Evolutionary conservation across 805 yeast species (phyloP), one percentile per base, ranked within the genome.

Genomic region (Candida manassasensis): DNA sequence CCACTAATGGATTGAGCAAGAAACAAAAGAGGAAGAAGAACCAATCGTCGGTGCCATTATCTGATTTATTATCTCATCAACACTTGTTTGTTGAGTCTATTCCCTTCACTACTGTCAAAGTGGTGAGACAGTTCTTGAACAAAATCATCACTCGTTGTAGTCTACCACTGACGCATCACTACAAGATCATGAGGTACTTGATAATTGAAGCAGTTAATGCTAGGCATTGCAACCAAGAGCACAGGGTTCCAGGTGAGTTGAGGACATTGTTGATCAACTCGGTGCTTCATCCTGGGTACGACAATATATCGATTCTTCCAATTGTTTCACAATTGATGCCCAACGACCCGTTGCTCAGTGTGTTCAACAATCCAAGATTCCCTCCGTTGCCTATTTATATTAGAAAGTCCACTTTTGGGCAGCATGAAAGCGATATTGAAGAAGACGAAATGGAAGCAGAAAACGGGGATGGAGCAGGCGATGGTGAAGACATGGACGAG

Each of bases 341-440:
- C 3, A 56, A 69, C 27, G 75, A 77, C 48, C 71, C 67, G 6
- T 51, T 74, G 14, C 52, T 80, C 27, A 75, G 84, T 49, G 65
- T 82, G 1, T 66, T 85, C 46, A 71, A 76, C 36, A 82, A 83
- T 48, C 95, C 96, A 27, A 68, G 93, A 48, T 74, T 86, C 46
- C 95, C 96, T 3, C 67, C 66, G 6, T 48, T 61, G 33, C 63
- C 66, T 4, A 42, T 44, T 10, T 56, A 42, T 25, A 43, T 48
- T 27, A 50, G 43, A 40, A 53, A 35, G 22, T 47, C 41, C 50
- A 51, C 19, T 13, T 79, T 75, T 22, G 53, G 63, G 29, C 60
- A 65, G 21, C 71, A 69, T 11, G 65, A 59, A 15, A 56, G 58
- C 21, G 58, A 49, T 9, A 67, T 67, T 19, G 56, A 55, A 10